Conservation (phyloP, 225 moss, liverwort and hornwort species). For the Straminergon stramineum region DNA sequence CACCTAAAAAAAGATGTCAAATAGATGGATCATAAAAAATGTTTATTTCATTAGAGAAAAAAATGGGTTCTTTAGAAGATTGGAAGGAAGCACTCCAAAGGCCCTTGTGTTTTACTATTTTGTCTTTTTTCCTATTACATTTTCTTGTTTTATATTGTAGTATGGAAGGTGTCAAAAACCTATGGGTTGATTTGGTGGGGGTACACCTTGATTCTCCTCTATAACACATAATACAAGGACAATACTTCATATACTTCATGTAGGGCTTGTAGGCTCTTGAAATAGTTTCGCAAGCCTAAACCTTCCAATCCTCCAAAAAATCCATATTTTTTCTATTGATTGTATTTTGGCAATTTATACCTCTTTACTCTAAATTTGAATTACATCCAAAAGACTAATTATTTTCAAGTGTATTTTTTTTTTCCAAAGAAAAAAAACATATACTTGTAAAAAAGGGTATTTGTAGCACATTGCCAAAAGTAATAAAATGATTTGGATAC, state of each 20-base stretch:
- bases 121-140: fast-evolving
- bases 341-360: no score
- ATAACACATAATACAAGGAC: fast-evolving
- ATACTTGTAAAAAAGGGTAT: no score
- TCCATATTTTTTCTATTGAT: not conserved
- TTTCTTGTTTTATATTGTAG: not conserved
- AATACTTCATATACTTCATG: not conserved
- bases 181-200: fast-evolving
- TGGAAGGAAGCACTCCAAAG: fast-evolving
- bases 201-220: fast-evolving
- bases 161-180: not conserved
- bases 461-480: no score
- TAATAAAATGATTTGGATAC: no score
- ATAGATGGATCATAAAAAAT: not conserved
- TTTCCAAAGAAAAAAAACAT: no score
- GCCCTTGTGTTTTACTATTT: not conserved
- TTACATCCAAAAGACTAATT: no score
- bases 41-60: not conserved
- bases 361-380: no score
- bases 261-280: not conserved
- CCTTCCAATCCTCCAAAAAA: fast-evolving
- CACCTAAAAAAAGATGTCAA: not conserved
- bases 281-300: not conserved
- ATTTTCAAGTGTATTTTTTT: no score
- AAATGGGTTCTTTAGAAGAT: fast-evolving